Evolutionary conservation across 116 monocot species (phyloP).

Genomic region (Zostera marina): DNA sequence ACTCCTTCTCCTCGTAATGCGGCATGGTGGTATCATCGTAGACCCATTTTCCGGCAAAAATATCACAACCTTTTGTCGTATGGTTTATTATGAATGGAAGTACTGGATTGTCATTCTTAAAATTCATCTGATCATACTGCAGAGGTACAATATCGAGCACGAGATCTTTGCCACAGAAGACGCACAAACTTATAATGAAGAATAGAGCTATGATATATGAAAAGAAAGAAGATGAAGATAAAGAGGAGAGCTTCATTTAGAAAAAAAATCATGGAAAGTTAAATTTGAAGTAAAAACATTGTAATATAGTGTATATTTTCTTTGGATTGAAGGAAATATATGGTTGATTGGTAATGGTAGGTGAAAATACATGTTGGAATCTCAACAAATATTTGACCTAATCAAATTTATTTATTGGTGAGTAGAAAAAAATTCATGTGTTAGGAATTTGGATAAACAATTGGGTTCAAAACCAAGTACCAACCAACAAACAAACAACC

Average conservation of each 20-base stretch:
- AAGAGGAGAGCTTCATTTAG: slow-evolving; percentile 1
- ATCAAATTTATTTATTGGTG: too few relatives aligned
- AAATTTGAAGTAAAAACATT: too few relatives aligned
- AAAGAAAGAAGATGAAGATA: background rate
- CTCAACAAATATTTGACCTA: too few relatives aligned
- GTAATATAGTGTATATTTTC: too few relatives aligned
- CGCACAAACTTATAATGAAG: background rate
- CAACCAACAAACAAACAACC: too few relatives aligned
- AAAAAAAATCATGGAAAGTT: background rate
- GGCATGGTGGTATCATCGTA: slow-evolving; percentile 17
- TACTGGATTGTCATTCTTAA: background rate
- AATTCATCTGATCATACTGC: background rate
- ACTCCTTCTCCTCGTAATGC: slow-evolving; percentile 28
- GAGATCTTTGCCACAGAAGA: slow-evolving; percentile 8
- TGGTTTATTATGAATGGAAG: slow-evolving; percentile 24
- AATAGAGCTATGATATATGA: background rate
- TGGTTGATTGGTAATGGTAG: too few relatives aligned
- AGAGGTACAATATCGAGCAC: background rate
- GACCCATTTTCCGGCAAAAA: slow-evolving; percentile 34
- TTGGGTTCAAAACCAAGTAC: too few relatives aligned
- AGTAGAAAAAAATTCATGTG: too few relatives aligned
- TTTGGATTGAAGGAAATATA: too few relatives aligned
- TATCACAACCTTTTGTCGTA: slow-evolving; percentile 13
- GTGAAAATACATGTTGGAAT: too few relatives aligned
- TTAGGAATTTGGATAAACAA: too few relatives aligned